Base-by-base conservation (phyloP, 116 monocot species). In the Thalassia testudinum region DNA sequence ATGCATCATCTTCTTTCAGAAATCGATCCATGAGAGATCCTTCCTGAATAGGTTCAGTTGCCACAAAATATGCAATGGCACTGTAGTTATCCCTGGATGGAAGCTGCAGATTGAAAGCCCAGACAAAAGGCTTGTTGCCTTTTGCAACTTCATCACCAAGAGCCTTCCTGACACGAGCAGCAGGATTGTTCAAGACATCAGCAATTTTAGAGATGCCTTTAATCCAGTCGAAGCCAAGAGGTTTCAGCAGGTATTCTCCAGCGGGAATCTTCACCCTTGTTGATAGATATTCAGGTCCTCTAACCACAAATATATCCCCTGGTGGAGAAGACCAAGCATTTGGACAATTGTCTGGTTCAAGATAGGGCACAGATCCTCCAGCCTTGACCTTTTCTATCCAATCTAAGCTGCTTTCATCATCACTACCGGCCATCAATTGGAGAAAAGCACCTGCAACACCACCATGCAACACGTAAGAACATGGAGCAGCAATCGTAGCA, bases 151-250 rank as follows among this genome's bases (percentile, higher is more conserved):
- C 75, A 22, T 74, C 60, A 62, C 78, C 76, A 18, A 87, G 62
- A 58, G 80, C 81, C 71, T 78, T 81, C 37, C 78, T 75, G 7
- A 95, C 78, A 26, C 88, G 77, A 52, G 78, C 63, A 53, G 72
- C 78, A 42, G 73, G 66, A 73, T 95, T 27, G 15, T 66, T 81
- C 54, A 95, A 53, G 0, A 87, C 71, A 51, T 95, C 81, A 47
- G 53, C 43, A 11, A 87, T 72, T 66, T 95, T 87, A 20, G 49
- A 62, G 0, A 66, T 47, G 29, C 88, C 71, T 65, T 76, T 95
- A n/a, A 95, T 67, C 87, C 87, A 95, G 49, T 95, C 93, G 44
- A 95, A 95, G 11, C 88, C 93, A n/a, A 95, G 78, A 61, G 93
- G 88, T 64, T 81, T 79, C 40, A 95, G 55, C 65, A 95, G 76